A percentile compares a stretch with the other conserved stretches of the same genome.
These are phyloP conservation scores for Sideroxylon spinosum DNA, from an alignment of 179 eudicot species.

Conservation along the genomic window DNA sequence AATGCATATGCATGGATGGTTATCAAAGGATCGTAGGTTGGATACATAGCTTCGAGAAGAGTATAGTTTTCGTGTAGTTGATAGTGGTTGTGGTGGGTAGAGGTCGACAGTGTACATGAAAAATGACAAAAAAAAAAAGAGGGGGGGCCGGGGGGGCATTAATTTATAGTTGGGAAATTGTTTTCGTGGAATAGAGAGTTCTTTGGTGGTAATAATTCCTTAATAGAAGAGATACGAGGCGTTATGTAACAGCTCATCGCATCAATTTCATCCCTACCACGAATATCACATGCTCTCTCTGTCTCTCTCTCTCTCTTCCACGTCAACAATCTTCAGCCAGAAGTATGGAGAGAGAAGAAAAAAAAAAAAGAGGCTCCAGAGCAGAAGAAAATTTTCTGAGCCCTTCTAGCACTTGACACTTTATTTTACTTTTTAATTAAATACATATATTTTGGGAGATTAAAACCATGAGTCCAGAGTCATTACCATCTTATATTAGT, in stretches of 20 bases:
- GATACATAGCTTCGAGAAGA: constrained; percentile 17
- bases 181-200: constrained; percentile 21
- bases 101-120: neutral
- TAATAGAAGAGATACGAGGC: neutral
- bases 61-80: neutral
- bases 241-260: neutral
- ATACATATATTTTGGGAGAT: no score
- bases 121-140: neutral
- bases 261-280: neutral
- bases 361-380: neutral
- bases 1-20: no score
- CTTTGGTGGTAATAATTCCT: neutral
- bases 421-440: no score
- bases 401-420: neutral
- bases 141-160: no score
- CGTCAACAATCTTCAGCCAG: no score
- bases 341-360: neutral
- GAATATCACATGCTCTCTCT: neutral
- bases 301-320: no score
- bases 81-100: constrained; percentile 7
- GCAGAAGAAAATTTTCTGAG: neutral
- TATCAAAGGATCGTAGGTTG: neutral
- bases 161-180: constrained; percentile 28
- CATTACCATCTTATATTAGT: no score
- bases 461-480: no score